Evolutionary conservation across 805 yeast species (phyloP).

Genomic region (Candida arabinofermentans): DNA sequence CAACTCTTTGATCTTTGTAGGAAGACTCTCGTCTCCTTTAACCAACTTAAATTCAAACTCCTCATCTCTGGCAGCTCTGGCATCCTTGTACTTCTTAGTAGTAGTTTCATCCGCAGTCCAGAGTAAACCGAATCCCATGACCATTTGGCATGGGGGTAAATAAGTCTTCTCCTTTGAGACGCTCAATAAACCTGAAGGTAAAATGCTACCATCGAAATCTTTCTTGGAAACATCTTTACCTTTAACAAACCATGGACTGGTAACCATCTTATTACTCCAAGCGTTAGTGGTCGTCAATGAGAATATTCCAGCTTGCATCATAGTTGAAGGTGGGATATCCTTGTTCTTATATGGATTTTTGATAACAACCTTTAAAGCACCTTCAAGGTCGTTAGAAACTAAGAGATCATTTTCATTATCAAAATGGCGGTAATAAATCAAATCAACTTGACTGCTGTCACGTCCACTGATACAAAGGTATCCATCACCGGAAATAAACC

Average conservation of each 20-base stretch:
- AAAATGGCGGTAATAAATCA: constrained; percentile 75
- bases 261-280: constrained; percentile 82
- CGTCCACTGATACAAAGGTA: constrained; percentile 84
- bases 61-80: constrained; percentile 21
- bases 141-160: constrained; percentile 76
- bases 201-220: constrained; percentile 51
- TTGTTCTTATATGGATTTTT: constrained; percentile 73
- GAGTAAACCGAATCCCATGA: constrained; percentile 83
- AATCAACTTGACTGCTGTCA: constrained; percentile 74
- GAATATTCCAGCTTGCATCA: constrained; percentile 85
- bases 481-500: constrained; percentile 93
- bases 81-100: constrained; percentile 31
- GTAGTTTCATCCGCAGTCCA: constrained; percentile 66
- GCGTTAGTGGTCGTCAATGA: constrained; percentile 80
- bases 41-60: constrained; percentile 29
- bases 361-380: constrained; percentile 71
- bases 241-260: constrained; percentile 82
- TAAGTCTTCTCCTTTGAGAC: constrained; percentile 50
- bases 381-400: constrained; percentile 71
- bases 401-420: constrained; percentile 63
- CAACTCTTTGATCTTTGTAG: constrained; percentile 27
- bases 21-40: constrained; percentile 23
- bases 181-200: constrained; percentile 61
- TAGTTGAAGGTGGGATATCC: constrained; percentile 77
- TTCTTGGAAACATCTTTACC: constrained; percentile 67